Conservation (phyloP, 2,329 filamentous ascomycete species). For the Epichloe scottii region DNA sequence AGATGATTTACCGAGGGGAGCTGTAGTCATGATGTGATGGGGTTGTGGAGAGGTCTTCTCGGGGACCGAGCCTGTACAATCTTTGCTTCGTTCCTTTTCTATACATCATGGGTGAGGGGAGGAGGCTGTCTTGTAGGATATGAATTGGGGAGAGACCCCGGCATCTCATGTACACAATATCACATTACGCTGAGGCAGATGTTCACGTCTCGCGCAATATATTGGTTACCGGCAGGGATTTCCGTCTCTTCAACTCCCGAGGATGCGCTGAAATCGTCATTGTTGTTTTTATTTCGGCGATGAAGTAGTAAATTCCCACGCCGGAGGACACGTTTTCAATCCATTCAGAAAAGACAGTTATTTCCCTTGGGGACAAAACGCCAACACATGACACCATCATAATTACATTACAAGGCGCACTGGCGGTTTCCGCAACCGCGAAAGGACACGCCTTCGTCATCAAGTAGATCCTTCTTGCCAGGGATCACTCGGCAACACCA, state of each 20-base stretch:
- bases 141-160: not conserved
- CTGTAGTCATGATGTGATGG: constrained; percentile 24
- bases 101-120: not conserved
- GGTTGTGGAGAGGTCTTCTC: not conserved
- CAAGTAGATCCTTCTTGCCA: constrained; percentile 30
- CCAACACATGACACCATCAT: not conserved
- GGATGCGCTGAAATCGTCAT: not conserved
- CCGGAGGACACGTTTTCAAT: not conserved
- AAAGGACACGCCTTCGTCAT: constrained; percentile 13
- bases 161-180: constrained; percentile 4
- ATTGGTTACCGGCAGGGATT: not conserved
- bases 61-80: not conserved
- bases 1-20: constrained; percentile 39
- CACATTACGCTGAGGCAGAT: not conserved
- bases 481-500: constrained; percentile 77
- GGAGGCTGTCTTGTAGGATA: constrained; percentile 2
- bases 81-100: not conserved
- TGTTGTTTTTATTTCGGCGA: not conserved
- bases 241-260: not conserved
- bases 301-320: not conserved
- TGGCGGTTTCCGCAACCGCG: constrained; percentile 3
- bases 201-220: not conserved
- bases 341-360: not conserved
- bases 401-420: not conserved
- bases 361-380: not conserved